Evolutionary conservation across 345 rosid species (phyloP).

Genomic region (Citrus unshiu): DNA sequence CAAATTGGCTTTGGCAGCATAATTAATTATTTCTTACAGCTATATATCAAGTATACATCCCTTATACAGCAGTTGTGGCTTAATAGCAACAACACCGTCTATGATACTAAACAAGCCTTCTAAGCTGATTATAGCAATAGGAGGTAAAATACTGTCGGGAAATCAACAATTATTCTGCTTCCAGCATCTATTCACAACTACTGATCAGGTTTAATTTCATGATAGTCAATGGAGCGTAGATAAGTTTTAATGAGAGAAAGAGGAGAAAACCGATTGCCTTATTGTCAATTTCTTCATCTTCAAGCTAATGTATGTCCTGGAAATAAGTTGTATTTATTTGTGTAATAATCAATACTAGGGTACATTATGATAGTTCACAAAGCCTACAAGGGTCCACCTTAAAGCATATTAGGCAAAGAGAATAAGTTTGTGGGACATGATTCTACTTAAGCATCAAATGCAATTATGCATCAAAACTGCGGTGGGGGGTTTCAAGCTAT

Average conservation of each 20-base stretch:
- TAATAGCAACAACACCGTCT: too few relatives aligned
- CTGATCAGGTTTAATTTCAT: background rate
- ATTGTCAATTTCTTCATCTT: background rate
- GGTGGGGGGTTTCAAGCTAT: constrained; percentile 4
- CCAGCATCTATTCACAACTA: background rate
- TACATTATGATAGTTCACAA: background rate
- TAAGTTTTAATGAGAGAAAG: background rate
- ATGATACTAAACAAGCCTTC: too few relatives aligned
- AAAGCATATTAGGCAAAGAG: background rate
- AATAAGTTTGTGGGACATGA: background rate
- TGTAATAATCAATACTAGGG: background rate
- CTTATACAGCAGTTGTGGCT: too few relatives aligned
- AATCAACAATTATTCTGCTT: background rate
- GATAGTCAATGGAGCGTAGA: background rate
- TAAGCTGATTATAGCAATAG: background rate
- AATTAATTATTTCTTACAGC: too few relatives aligned
- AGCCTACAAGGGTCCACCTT: background rate
- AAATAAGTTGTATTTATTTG: background rate
- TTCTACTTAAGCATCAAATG: background rate
- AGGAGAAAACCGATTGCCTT: background rate
- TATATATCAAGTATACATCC: too few relatives aligned
- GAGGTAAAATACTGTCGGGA: background rate
- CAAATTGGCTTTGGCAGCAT: too few relatives aligned
- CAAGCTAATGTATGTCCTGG: background rate
- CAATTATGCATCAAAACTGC: constrained; percentile 4